A percentile compares a stretch with the other conserved stretches of the same genome.
These are phyloP conservation scores for Saccharomycopsis guyanensis DNA, from an alignment of 805 yeast species.

Conservation along the genomic window DNA sequence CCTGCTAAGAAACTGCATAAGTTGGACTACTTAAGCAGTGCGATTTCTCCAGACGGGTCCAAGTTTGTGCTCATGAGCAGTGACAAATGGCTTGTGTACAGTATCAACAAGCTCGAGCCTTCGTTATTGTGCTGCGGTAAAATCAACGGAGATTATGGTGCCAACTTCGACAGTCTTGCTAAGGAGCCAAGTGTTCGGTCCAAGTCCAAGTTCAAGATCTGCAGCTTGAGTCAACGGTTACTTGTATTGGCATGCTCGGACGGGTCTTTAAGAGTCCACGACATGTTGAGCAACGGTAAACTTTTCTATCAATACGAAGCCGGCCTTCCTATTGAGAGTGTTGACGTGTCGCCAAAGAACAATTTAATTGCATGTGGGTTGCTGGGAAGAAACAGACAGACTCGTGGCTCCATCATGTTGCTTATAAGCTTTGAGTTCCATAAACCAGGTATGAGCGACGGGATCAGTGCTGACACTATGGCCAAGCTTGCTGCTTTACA, in stretches of 20 bases:
- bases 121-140: slow-evolving; percentile 57
- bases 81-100: slow-evolving; percentile 66
- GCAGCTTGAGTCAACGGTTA: slow-evolving; percentile 28
- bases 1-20: slow-evolving; percentile 8
- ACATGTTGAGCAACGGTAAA: slow-evolving; percentile 49
- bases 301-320: slow-evolving; percentile 63
- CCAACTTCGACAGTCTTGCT: slow-evolving; percentile 33
- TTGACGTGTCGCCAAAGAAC: slow-evolving; percentile 61
- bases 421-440: slow-evolving; percentile 8
- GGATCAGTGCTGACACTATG: slow-evolving; percentile 7
- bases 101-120: slow-evolving; percentile 50
- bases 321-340: slow-evolving; percentile 69
- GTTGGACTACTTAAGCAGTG: slow-evolving; percentile 35
- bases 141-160: slow-evolving; percentile 61
- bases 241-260: slow-evolving; percentile 62
- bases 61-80: slow-evolving; percentile 59
- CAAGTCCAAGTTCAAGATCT: slow-evolving; percentile 8
- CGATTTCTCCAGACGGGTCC: slow-evolving; percentile 56
- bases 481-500: neutral
- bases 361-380: slow-evolving; percentile 69
- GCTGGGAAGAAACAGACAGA: slow-evolving; percentile 56
- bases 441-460: slow-evolving; percentile 1
- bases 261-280: slow-evolving; percentile 63
- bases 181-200: slow-evolving; percentile 4
- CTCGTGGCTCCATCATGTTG: slow-evolving; percentile 17